Evolutionary conservation across 768 basidiomycete genomes (phyloP).

Genomic region (Lentinula sp.): DNA sequence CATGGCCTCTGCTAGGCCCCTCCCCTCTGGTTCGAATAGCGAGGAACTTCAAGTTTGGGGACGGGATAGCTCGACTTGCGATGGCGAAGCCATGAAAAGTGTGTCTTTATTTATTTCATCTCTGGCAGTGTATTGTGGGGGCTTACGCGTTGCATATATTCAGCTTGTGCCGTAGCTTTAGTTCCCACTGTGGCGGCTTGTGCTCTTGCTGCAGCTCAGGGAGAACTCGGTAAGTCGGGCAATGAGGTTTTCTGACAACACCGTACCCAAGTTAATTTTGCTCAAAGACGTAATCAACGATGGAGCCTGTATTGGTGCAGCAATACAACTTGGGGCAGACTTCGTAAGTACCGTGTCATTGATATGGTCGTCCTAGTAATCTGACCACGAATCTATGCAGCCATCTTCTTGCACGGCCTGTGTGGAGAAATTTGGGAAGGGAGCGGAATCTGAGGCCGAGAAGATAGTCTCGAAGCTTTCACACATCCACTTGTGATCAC

Average conservation of each 20-base stretch:
- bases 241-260: too few relatives aligned
- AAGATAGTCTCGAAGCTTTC: neutral
- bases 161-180: neutral
- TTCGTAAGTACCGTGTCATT: neutral
- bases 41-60: neutral
- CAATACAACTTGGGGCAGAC: neutral
- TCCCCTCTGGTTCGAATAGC: neutral
- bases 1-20: neutral
- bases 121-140: neutral
- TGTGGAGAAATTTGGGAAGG: neutral
- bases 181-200: neutral
- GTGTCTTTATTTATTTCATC: neutral
- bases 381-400: neutral
- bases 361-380: neutral
- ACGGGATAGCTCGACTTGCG: neutral
- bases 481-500: neutral
- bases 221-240: neutral
- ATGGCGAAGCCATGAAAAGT: neutral
- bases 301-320: neutral
- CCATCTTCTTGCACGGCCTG: neutral
- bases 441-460: neutral
- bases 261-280: too few relatives aligned
- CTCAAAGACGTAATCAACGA: neutral
- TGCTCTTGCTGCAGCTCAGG: conserved; percentile 1
- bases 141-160: neutral